These are phyloP conservation scores for Thamnidium elegans DNA, from an alignment of 192 early-diverging fungal species.

Conservation along the genomic window DNA sequence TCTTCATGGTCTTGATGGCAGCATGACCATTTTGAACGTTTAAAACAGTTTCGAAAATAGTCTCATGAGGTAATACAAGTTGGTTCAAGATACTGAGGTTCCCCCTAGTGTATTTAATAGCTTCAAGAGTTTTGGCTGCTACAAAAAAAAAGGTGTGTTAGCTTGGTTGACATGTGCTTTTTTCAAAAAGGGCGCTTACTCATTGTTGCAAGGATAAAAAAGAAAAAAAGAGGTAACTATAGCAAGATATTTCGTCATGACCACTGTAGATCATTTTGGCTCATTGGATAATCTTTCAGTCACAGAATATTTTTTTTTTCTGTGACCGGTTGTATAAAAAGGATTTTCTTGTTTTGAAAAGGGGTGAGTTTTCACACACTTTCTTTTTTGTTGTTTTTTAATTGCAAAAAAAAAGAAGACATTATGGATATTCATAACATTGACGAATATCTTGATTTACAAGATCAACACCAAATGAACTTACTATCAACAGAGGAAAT, in stretches of 20 bases:
- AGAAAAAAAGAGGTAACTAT: no score
- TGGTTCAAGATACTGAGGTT: slow-evolving; percentile 85
- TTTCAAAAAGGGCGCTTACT: no score
- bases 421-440: slow-evolving; percentile 24
- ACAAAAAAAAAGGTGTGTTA: background rate
- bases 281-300: no score
- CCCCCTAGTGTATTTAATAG: slow-evolving; percentile 52
- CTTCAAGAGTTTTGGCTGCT: slow-evolving; percentile 40
- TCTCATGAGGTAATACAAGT: slow-evolving; percentile 83
- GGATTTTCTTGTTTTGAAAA: no score
- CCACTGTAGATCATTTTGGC: no score
- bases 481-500: slow-evolving; percentile 10
- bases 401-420: background rate
- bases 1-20: slow-evolving; percentile 93
- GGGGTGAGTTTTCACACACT: no score
- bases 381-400: no score
- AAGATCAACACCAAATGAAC: slow-evolving; percentile 8
- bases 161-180: no score
- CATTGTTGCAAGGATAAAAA: no score
- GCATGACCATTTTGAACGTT: slow-evolving; percentile 71
- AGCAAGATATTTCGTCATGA: no score
- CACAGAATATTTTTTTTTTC: no score
- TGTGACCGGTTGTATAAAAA: no score
- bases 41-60: slow-evolving; percentile 67
- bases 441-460: slow-evolving; percentile 25